Percentiles rank a stretch among this genome's conserved stretches.
Conservation (phyloP, 2,329 filamentous ascomycete species). For the Exutisphaerella laricina region DNA sequence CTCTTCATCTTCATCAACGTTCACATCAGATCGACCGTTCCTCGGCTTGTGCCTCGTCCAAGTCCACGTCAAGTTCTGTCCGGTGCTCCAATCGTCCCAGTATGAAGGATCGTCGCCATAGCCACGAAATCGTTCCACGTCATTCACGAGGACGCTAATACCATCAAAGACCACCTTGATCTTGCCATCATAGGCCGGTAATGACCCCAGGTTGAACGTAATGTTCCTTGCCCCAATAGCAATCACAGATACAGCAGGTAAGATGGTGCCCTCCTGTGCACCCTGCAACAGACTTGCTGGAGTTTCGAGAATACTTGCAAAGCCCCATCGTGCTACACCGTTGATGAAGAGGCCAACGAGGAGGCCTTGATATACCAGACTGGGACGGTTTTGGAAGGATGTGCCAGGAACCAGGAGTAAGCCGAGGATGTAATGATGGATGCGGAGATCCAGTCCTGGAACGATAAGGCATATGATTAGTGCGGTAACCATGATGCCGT, state of each 20-base stretch:
- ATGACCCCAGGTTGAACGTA: conserved; percentile 54
- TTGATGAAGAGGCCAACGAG: conserved; percentile 90
- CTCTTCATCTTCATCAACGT: background rate
- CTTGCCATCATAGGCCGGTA: conserved; percentile 36
- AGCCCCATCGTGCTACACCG: conserved; percentile 89
- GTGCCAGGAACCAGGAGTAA: conserved; percentile 84
- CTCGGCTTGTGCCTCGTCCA: conserved; percentile 29
- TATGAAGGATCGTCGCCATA: conserved; percentile 55
- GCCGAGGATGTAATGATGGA: conserved; percentile 92
- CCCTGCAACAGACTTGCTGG: conserved; percentile 60
- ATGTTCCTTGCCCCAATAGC: conserved; percentile 51
- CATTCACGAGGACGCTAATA: conserved; percentile 75
- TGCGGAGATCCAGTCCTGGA: conserved; percentile 73
- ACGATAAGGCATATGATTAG: conserved; percentile 66
- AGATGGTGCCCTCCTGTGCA: conserved; percentile 49
- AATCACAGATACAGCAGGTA: conserved; percentile 50
- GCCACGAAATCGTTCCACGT: conserved; percentile 72
- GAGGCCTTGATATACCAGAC: conserved; percentile 81
- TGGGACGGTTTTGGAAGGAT: conserved; percentile 77
- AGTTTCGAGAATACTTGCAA: conserved; percentile 82
- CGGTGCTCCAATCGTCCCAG: conserved; percentile 32
- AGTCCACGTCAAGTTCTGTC: conserved; percentile 30
- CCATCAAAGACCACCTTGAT: conserved; percentile 56
- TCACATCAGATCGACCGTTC: conserved; percentile 4
- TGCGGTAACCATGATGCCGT: conserved; percentile 60